Conservation (phyloP, 78 protist species). For the Ministeria vibrans region DNA sequence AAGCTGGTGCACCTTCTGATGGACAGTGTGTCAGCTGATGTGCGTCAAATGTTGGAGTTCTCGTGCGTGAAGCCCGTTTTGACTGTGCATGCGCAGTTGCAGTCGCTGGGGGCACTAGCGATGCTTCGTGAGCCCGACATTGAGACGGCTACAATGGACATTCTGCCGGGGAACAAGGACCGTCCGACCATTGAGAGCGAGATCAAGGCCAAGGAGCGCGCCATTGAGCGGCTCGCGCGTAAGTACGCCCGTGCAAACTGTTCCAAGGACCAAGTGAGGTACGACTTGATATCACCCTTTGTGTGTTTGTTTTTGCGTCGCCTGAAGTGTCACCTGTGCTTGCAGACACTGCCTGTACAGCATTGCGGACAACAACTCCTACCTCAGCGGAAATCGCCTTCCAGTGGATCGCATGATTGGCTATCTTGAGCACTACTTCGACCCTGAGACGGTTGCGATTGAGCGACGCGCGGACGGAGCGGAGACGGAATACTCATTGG, state of each 20-base stretch:
- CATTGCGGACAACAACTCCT: constrained; percentile 67
- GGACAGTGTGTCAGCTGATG: constrained; percentile 45
- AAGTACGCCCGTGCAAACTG: background rate
- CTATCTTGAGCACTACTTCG: constrained; percentile 39
- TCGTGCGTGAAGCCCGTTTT: constrained; percentile 46
- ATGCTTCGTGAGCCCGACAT: constrained; percentile 54
- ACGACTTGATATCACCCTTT: too few relatives aligned
- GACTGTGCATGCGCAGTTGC: constrained; percentile 55
- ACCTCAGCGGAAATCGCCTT: constrained; percentile 36
- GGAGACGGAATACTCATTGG: too few relatives aligned
- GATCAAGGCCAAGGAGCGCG: constrained; percentile 59
- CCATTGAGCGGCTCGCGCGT: constrained; percentile 3
- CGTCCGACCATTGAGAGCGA: constrained; percentile 35
- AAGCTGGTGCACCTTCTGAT: constrained; percentile 72
- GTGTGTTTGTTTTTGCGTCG: background rate
- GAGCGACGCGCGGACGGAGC: background rate
- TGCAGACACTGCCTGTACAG: constrained; percentile 56
- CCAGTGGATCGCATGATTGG: constrained; percentile 45
- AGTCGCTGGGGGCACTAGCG: constrained; percentile 15
- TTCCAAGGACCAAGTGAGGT: constrained; percentile 1
- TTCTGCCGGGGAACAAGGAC: constrained; percentile 22
- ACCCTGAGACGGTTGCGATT: constrained; percentile 3
- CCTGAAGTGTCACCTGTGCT: constrained; percentile 22
- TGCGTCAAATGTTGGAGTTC: constrained; percentile 28
- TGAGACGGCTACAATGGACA: constrained; percentile 60